A percentile compares a stretch with the other conserved stretches of the same genome.
These are phyloP conservation scores for Protostelium mycophagum DNA, from an alignment of 78 protist genomes.

Conservation along the genomic window DNA sequence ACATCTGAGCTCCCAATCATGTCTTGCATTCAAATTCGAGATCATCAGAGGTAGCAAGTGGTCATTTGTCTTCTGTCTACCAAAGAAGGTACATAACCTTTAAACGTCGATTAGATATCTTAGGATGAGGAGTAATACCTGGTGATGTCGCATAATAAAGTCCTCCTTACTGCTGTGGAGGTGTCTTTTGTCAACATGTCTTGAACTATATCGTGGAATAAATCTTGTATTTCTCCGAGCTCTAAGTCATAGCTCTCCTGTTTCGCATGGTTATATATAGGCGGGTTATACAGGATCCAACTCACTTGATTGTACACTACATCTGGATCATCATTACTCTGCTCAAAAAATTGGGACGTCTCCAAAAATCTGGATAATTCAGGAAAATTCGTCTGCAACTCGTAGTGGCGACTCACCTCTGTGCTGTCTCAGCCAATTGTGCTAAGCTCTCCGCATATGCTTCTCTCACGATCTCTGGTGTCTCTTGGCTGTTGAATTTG, in stretches of 20 bases:
- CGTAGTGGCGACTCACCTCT: background rate
- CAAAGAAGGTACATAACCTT: conserved; percentile 55
- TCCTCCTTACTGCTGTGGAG: conserved; percentile 37
- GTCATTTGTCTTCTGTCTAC: conserved; percentile 53
- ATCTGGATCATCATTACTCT: background rate
- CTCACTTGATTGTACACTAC: background rate
- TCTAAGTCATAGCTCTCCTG: conserved; percentile 36
- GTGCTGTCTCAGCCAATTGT: conserved; percentile 43
- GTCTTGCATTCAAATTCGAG: conserved; percentile 27
- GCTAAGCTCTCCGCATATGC: conserved; percentile 58
- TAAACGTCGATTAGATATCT: conserved; percentile 15
- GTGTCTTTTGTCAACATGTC: conserved; percentile 57
- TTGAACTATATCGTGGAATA: conserved; percentile 34
- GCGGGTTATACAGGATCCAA: background rate
- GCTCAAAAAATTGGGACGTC: background rate
- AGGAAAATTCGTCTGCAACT: background rate
- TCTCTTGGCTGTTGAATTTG: conserved; percentile 18
- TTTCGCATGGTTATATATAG: background rate
- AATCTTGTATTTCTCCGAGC: conserved; percentile 37
- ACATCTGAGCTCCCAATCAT: conserved; percentile 63
- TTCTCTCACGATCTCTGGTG: conserved; percentile 42
- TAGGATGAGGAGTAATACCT: background rate
- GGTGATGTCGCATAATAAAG: conserved; percentile 21
- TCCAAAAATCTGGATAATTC: background rate
- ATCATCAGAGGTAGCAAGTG: conserved; percentile 48